A percentile compares a stretch with the other conserved stretches of the same genome.
These are phyloP conservation scores for Nadsonia commutata DNA, from an alignment of 1,139 yeast genomes.

Conservation along the genomic window DNA sequence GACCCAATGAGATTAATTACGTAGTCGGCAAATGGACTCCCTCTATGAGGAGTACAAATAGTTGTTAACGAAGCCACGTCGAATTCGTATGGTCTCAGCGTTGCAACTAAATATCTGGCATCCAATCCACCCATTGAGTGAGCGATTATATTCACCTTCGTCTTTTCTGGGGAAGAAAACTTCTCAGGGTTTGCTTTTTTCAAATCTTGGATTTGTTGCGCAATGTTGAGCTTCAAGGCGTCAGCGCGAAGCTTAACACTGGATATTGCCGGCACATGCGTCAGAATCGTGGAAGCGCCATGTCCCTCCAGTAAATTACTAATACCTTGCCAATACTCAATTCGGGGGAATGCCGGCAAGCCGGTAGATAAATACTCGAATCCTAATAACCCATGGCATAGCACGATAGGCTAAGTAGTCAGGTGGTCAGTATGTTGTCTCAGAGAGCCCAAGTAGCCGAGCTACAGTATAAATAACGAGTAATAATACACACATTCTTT, in stretches of 20 bases:
- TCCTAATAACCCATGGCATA: constrained; percentile 79
- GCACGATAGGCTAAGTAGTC: constrained; percentile 41
- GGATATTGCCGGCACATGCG: constrained; percentile 75
- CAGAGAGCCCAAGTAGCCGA: background rate
- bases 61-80: constrained; percentile 51
- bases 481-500: constrained; percentile 16
- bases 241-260: constrained; percentile 55
- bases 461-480: background rate
- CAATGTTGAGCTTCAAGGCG: constrained; percentile 40
- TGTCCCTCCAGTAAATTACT: constrained; percentile 40
- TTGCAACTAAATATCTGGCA: constrained; percentile 56
- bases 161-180: constrained; percentile 4
- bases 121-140: constrained; percentile 95
- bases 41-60: constrained; percentile 76
- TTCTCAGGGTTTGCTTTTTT: constrained; percentile 7
- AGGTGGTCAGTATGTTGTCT: background rate
- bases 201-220: constrained; percentile 24
- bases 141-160: constrained; percentile 51
- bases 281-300: constrained; percentile 58
- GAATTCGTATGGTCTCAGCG: constrained; percentile 25
- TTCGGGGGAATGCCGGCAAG: constrained; percentile 29
- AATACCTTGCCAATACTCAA: constrained; percentile 73
- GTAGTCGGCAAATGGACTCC: constrained; percentile 73
- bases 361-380: constrained; percentile 40
- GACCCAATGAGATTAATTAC: constrained; percentile 17